Evolutionary conservation across 306 rosid species (phyloP).

Genomic region (Castanopsis chinensis): DNA sequence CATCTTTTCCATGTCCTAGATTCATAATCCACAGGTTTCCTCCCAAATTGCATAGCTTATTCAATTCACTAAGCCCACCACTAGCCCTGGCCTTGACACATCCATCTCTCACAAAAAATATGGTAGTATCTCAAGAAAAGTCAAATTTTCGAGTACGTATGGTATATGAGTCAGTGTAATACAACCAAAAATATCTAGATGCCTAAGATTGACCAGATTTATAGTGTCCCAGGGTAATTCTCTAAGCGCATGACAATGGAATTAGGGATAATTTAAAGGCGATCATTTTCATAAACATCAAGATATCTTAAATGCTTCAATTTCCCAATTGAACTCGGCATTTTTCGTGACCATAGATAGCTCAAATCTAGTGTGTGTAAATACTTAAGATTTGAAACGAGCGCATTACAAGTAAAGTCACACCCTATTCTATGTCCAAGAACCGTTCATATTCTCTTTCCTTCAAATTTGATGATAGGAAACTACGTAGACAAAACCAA

Average conservation of each 20-base stretch:
- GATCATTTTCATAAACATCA: not conserved
- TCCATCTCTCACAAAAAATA: not conserved
- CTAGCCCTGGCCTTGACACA: not conserved
- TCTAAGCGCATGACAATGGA: constrained; percentile 11
- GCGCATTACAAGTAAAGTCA: not conserved
- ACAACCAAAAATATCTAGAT: constrained; percentile 6
- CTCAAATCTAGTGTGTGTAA: constrained; percentile 21
- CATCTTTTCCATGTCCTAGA: too few relatives aligned
- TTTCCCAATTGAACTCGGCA: constrained; percentile 8
- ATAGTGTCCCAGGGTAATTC: constrained; percentile 15
- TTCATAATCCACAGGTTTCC: too few relatives aligned
- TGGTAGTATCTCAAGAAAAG: constrained; percentile 1
- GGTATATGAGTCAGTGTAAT: not conserved
- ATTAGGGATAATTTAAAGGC: constrained; percentile 9
- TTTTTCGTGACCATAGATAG: not conserved
- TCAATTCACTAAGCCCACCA: not conserved
- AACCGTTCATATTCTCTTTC: constrained; percentile 7
- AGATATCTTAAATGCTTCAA: constrained; percentile 18
- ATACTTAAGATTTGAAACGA: not conserved
- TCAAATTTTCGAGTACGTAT: not conserved
- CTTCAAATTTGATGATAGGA: not conserved
- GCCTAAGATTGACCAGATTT: constrained; percentile 17
- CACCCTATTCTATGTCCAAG: not conserved
- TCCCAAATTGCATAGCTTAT: not conserved
- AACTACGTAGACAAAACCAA: not conserved